A percentile compares a stretch with the other conserved stretches of the same genome.
These are phyloP conservation scores for Leishmania lainsoni DNA, from an alignment of 208 protist genomes.

Conservation along the genomic window DNA sequence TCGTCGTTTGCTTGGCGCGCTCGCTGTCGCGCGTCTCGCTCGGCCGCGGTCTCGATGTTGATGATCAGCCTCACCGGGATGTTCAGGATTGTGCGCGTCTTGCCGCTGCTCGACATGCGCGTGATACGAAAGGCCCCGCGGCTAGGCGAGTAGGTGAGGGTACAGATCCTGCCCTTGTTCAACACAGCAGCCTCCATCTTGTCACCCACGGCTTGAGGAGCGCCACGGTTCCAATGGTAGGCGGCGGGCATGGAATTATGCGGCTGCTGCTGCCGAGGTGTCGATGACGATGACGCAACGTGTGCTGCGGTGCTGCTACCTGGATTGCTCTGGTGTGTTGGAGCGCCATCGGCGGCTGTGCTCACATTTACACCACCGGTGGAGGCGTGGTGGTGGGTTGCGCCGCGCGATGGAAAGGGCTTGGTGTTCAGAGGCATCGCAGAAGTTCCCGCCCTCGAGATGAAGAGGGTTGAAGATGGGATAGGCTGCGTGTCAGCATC, in stretches of 20 bases:
- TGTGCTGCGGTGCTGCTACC: not conserved
- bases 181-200: slow-evolving; percentile 26
- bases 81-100: slow-evolving; percentile 44
- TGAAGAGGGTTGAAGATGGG: not conserved
- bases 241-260: not conserved
- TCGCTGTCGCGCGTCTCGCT: slow-evolving; percentile 48
- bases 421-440: not conserved
- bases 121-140: slow-evolving; percentile 34
- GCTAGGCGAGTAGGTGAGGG: slow-evolving; percentile 31
- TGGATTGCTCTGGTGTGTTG: no score
- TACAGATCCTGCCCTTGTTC: slow-evolving; percentile 34
- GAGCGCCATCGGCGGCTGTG: no score
- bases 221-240: not conserved
- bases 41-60: slow-evolving; percentile 70
- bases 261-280: not conserved
- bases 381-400: not conserved
- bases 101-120: slow-evolving; percentile 24
- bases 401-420: not conserved
- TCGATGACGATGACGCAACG: not conserved
- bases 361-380: not conserved
- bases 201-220: not conserved
- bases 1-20: slow-evolving; percentile 35
- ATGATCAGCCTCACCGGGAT: slow-evolving; percentile 54
- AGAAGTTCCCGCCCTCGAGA: not conserved
- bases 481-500: not conserved